A percentile compares a stretch with the other conserved stretches of the same genome.
Evolutionary conservation across 495 filamentous ascomycete genomes (phyloP).

Genomic region (Hamigera avellanea): DNA sequence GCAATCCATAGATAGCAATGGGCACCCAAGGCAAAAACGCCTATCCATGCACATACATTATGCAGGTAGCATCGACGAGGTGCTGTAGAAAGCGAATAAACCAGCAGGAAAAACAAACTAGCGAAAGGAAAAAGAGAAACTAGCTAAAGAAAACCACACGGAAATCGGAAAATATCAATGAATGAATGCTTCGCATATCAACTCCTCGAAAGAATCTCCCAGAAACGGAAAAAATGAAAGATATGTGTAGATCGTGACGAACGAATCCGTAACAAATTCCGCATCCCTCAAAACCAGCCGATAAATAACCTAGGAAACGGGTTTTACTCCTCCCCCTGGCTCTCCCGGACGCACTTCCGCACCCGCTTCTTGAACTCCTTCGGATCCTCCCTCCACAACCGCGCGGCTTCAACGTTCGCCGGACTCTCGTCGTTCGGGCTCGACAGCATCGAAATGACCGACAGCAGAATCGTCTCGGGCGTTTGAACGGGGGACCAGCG

Average conservation of each 20-base stretch:
- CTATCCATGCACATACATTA: too few relatives aligned
- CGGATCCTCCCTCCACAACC: slow-evolving; percentile 73
- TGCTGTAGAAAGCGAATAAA: too few relatives aligned
- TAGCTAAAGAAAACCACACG: not conserved
- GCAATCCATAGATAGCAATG: too few relatives aligned
- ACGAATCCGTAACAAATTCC: too few relatives aligned
- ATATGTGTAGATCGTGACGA: not conserved
- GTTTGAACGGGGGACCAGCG: slow-evolving; percentile 96
- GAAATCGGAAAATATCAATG: too few relatives aligned
- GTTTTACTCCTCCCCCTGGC: slow-evolving; percentile 63
- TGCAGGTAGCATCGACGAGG: too few relatives aligned
- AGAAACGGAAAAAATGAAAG: not conserved
- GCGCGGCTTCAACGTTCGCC: slow-evolving; percentile 86
- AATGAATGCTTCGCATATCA: too few relatives aligned
- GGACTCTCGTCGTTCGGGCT: slow-evolving; percentile 93
- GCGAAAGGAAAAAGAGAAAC: not conserved
- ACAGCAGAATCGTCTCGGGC: slow-evolving; percentile 87
- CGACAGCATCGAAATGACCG: slow-evolving; percentile 85
- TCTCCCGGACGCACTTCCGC: slow-evolving; percentile 69
- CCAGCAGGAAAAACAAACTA: too few relatives aligned
- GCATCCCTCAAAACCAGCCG: not conserved
- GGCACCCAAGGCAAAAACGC: too few relatives aligned
- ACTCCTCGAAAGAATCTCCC: too few relatives aligned
- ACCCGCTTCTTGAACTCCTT: slow-evolving; percentile 71
- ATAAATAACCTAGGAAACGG: not conserved